Conservation (phyloP, 306 rosid species). For the Sindora glabra region DNA sequence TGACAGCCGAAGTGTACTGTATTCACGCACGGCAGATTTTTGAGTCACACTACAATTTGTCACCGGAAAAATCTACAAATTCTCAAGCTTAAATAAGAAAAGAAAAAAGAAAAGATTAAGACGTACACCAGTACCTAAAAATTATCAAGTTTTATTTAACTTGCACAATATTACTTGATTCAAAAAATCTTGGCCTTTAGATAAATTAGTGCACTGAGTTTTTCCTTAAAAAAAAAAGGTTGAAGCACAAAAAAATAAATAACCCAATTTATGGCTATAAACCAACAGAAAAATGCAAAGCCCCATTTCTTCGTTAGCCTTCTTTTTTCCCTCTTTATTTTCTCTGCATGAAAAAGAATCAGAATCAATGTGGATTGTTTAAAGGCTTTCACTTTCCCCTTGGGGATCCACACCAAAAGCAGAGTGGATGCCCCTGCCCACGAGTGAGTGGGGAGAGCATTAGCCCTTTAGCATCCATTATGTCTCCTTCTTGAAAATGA, state of each 20-base stretch:
- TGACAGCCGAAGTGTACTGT: constrained; percentile 4
- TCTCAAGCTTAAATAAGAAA: background rate
- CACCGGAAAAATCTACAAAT: constrained; percentile 8
- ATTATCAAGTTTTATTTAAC: no score
- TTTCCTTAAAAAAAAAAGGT: no score
- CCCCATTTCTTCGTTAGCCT: background rate
- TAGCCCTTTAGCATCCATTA: constrained; percentile 33
- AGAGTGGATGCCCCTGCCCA: constrained; percentile 26
- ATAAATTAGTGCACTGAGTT: no score
- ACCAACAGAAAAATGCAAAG: constrained; percentile 18
- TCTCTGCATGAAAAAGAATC: constrained; percentile 22
- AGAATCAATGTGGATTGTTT: constrained; percentile 39
- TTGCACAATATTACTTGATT: no score
- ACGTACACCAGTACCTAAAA: constrained; percentile 20
- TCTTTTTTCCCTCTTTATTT: background rate
- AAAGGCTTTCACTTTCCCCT: constrained; percentile 18
- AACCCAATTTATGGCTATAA: constrained; percentile 31
- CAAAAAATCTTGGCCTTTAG: no score
- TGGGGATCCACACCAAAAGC: constrained; percentile 35
- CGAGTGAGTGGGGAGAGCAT: constrained; percentile 55
- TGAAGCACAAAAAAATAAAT: no score
- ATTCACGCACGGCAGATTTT: constrained; percentile 19
- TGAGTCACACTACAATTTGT: constrained; percentile 11
- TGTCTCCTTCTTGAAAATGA: constrained; percentile 24
- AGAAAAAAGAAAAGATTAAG: background rate